A percentile compares a stretch with the other conserved stretches of the same genome.
phyloP scores from a whole-genome alignment of 352 stramenopile species.

The Globisporangium iwayamae region DNA sequence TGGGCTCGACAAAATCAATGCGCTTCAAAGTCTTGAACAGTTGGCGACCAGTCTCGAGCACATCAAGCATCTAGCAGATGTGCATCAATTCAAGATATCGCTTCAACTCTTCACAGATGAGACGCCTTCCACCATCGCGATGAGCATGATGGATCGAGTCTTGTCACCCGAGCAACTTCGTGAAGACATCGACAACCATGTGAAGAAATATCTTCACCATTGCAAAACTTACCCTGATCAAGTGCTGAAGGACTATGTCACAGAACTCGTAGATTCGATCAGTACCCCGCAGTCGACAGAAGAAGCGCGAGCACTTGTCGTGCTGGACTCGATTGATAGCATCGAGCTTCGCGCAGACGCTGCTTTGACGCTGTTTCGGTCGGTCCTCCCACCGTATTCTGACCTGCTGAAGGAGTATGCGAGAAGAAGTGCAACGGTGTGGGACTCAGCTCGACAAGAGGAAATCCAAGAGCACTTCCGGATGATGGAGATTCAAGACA shows the following conservation, averaged over 20 bases:
- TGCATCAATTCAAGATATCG: constrained; percentile 59
- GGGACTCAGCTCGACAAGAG: constrained; percentile 42
- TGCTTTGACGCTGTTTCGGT: constrained; percentile 34
- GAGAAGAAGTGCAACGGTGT: constrained; percentile 23
- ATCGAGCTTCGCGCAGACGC: constrained; percentile 27
- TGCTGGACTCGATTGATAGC: constrained; percentile 33
- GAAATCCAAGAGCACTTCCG: constrained; percentile 60
- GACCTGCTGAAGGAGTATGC: constrained; percentile 43
- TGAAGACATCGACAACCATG: constrained; percentile 38
- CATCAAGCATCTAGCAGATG: constrained; percentile 40
- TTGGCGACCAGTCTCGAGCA: constrained; percentile 44
- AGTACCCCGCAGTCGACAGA: constrained; percentile 19
- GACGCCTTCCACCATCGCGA: constrained; percentile 59
- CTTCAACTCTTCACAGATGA: constrained; percentile 51
- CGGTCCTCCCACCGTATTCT: constrained; percentile 55
- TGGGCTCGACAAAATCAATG: constrained; percentile 12
- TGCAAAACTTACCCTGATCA: constrained; percentile 34
- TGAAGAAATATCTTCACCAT: constrained; percentile 42
- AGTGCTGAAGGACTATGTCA: constrained; percentile 46
- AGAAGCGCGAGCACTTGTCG: constrained; percentile 26
- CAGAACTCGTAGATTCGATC: constrained; percentile 37
- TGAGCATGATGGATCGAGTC: constrained; percentile 70
- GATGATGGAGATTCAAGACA: constrained; percentile 77
- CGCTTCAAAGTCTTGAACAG: constrained; percentile 26
- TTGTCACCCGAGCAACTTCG: constrained; percentile 28